These are phyloP conservation scores for Chondrus crispus DNA, from an alignment of 23 red algal genomes.

Conservation along the genomic window DNA sequence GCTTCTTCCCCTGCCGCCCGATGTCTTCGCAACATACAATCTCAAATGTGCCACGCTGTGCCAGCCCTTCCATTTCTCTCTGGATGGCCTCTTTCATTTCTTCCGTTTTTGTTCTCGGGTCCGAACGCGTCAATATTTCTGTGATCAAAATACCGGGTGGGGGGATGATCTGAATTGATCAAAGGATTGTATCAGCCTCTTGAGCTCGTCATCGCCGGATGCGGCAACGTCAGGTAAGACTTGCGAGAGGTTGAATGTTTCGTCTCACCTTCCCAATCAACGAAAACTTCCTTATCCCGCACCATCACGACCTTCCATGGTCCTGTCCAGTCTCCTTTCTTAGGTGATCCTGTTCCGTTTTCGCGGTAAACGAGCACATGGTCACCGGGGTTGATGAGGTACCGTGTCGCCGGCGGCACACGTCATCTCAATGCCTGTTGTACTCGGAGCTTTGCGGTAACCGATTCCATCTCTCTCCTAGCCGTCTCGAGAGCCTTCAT, in stretches of 20 bases:
- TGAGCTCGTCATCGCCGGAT: not conserved
- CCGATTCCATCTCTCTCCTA: too few relatives aligned
- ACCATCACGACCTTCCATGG: not conserved
- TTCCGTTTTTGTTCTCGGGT: not conserved
- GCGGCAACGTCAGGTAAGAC: not conserved
- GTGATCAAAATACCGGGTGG: too few relatives aligned
- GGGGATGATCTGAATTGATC: not conserved
- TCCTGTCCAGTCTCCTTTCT: not conserved
- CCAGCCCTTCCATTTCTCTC: not conserved
- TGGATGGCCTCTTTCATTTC: not conserved
- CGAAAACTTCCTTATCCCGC: not conserved
- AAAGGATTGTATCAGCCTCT: not conserved
- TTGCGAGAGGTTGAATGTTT: not conserved
- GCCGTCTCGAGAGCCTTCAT: too few relatives aligned
- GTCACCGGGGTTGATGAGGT: not conserved
- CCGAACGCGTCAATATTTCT: not conserved
- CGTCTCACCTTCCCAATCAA: not conserved
- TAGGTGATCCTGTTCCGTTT: too few relatives aligned
- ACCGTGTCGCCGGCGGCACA: not conserved
- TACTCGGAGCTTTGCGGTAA: not conserved
- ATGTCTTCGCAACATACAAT: not conserved
- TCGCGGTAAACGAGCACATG: not conserved
- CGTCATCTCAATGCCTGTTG: not conserved
- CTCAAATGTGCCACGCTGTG: not conserved
- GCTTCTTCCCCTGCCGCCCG: not conserved